Conservation (phyloP, 208 protist species). For the Trypanosoma lewisi region DNA sequence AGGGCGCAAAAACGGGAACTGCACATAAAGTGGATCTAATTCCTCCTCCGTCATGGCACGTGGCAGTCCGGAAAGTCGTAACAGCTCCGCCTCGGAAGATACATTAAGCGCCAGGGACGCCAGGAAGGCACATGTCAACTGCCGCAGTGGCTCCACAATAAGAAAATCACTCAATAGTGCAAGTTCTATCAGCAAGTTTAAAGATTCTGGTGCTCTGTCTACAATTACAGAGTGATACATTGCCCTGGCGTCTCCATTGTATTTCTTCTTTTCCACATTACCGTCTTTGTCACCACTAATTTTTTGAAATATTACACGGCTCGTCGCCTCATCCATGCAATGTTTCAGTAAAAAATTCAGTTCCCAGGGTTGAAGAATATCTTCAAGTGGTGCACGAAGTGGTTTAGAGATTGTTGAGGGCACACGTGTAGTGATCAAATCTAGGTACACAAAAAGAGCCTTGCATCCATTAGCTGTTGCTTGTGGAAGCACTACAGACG, state of each 20-base stretch:
- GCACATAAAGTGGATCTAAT: conserved; percentile 74
- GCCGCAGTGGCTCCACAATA: conserved; percentile 70
- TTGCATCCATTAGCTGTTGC: conserved; percentile 65
- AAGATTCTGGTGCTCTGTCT: conserved; percentile 31
- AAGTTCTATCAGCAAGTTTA: conserved; percentile 72
- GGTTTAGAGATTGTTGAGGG: conserved; percentile 79
- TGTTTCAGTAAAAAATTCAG: conserved; percentile 61
- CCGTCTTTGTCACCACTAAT: neutral
- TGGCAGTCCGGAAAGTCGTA: conserved; percentile 62
- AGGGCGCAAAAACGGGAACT: conserved; percentile 73
- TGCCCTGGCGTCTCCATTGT: neutral
- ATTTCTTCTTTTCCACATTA: neutral
- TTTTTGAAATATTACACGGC: conserved; percentile 12
- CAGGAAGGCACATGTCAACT: conserved; percentile 79
- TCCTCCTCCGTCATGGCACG: conserved; percentile 58
- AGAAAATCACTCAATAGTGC: conserved; percentile 88
- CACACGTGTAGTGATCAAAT: conserved; percentile 66
- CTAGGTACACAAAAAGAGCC: conserved; percentile 70
- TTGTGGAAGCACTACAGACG: conserved; percentile 67
- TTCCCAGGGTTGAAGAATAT: conserved; percentile 83
- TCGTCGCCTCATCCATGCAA: conserved; percentile 36
- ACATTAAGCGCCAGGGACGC: conserved; percentile 66
- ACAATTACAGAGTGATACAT: conserved; percentile 24
- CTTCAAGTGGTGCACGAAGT: conserved; percentile 74
- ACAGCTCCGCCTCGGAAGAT: conserved; percentile 59